phyloP scores from a whole-genome alignment of 345 rosid species.

The Mangifera indica region DNA sequence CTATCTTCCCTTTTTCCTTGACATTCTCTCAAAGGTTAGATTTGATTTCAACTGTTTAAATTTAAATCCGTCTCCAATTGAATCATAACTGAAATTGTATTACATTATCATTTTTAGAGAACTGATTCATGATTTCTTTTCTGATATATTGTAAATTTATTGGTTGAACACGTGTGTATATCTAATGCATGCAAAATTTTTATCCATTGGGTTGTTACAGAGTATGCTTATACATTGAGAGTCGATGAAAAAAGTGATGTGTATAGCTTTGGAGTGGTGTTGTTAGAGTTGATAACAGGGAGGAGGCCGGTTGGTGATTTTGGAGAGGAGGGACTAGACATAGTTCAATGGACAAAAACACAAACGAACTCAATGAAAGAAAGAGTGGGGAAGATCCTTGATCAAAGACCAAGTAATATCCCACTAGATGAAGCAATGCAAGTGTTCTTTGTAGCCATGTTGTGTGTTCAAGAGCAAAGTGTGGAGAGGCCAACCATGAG shows the following conservation, averaged over 20 bases:
- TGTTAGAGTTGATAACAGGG: conserved; percentile 74
- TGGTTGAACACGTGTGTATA: no score
- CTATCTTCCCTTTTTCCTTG: conserved; percentile 10
- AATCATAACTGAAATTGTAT: no score
- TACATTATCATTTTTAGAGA: not conserved
- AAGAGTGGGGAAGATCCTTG: conserved; percentile 56
- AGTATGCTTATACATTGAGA: conserved; percentile 79
- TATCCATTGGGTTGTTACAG: conserved; percentile 28
- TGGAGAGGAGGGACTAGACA: conserved; percentile 81
- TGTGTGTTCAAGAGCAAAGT: conserved; percentile 84
- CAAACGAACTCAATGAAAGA: conserved; percentile 59
- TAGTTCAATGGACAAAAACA: conserved; percentile 81
- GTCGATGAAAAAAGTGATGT: conserved; percentile 95
- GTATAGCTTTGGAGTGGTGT: conserved; percentile 86
- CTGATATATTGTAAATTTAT: no score
- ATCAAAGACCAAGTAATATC: conserved; percentile 50
- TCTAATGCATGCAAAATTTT: no score
- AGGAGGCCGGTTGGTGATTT: conserved; percentile 78
- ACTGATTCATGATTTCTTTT: not conserved
- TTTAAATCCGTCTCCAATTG: no score
- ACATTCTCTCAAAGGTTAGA: no score
- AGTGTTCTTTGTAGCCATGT: conserved; percentile 77
- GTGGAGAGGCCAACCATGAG: conserved; percentile 95
- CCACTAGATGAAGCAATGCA: conserved; percentile 73
- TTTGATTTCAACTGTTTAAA: no score